These are phyloP conservation scores for Brassica rapa DNA, from an alignment of 345 rosid genomes.

Conservation along the genomic window DNA sequence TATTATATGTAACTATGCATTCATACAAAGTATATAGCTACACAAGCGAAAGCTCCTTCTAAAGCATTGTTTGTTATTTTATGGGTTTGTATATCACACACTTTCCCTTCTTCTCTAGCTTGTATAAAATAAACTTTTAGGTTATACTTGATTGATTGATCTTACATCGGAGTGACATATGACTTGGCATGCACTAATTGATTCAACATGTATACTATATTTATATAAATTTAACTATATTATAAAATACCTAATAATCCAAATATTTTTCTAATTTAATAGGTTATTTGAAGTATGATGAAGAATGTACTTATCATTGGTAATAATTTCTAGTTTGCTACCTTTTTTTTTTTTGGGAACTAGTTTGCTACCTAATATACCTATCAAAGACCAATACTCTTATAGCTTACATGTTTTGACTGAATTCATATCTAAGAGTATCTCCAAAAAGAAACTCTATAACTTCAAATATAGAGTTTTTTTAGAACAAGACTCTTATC, in stretches of 20 bases:
- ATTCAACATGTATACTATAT: neutral
- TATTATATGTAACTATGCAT: conserved; percentile 13
- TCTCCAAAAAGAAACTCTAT: too few relatives aligned
- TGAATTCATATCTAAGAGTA: neutral
- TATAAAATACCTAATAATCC: neutral
- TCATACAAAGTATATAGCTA: conserved; percentile 13
- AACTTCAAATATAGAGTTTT: too few relatives aligned
- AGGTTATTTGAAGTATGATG: neutral
- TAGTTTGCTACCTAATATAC: neutral
- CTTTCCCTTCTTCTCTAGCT: conserved; percentile 1
- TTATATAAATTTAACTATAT: neutral
- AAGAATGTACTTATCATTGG: neutral
- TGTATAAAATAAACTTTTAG: conserved; percentile 11
- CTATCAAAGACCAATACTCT: neutral
- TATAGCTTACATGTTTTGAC: neutral
- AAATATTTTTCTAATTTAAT: neutral
- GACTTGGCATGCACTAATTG: conserved; percentile 30
- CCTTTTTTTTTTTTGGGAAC: neutral
- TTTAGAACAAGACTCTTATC: too few relatives aligned
- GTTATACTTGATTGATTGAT: conserved; percentile 38
- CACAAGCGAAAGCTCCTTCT: conserved; percentile 29
- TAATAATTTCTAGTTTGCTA: neutral
- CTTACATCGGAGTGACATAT: conserved; percentile 35
- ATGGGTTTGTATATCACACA: conserved; percentile 14
- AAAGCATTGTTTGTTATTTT: conserved; percentile 27